phyloP scores from a whole-genome alignment of 2,329 filamentous ascomycete genomes.

The Neofusicoccum parvum region DNA sequence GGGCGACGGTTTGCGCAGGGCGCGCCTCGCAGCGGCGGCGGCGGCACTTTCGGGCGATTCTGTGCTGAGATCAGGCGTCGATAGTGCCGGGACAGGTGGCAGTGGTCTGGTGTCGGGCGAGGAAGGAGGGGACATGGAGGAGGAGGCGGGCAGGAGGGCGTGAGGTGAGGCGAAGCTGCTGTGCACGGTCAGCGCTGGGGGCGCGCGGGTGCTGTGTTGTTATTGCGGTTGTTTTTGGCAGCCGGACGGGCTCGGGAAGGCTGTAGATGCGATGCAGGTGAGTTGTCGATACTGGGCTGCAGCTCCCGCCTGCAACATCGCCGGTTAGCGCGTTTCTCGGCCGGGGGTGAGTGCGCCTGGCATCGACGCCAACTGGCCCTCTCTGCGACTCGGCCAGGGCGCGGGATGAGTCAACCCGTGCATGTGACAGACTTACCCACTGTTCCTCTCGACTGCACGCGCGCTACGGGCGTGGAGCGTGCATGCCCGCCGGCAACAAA shows the following conservation, averaged over 20 bases:
- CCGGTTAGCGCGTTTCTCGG: constrained; percentile 12
- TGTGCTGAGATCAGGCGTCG: constrained; percentile 8
- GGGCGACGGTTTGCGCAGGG: constrained; percentile 43
- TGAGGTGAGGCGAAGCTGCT: constrained; percentile 18
- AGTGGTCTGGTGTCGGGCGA: constrained; percentile 15
- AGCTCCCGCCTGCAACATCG: constrained; percentile 12
- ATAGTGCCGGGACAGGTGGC: constrained; percentile 4
- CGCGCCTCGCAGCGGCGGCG: constrained; percentile 27
- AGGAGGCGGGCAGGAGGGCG: constrained; percentile 17
- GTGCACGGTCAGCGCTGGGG: constrained; percentile 18
- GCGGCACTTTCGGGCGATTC: constrained; percentile 10
- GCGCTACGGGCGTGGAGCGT: constrained; percentile 3
- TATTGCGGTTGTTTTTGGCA: constrained; percentile 14
- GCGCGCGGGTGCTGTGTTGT: constrained; percentile 15
- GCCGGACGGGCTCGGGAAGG: constrained; percentile 4
- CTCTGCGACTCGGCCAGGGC: not conserved
- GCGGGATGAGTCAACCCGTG: not conserved
- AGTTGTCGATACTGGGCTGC: constrained; percentile 17
- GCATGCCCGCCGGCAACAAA: constrained; percentile 10
- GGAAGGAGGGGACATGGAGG: constrained; percentile 19
- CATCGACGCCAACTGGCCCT: constrained; percentile 5
- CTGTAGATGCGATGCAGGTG: constrained; percentile 10
- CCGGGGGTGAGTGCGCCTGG: constrained; percentile 3
- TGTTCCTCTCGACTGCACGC: not conserved
- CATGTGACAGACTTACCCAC: constrained; percentile 16